Evolutionary conservation across 345 rosid species (phyloP), one percentile per base, ranked within the genome.

Genomic region (Sonneratia alba): DNA sequence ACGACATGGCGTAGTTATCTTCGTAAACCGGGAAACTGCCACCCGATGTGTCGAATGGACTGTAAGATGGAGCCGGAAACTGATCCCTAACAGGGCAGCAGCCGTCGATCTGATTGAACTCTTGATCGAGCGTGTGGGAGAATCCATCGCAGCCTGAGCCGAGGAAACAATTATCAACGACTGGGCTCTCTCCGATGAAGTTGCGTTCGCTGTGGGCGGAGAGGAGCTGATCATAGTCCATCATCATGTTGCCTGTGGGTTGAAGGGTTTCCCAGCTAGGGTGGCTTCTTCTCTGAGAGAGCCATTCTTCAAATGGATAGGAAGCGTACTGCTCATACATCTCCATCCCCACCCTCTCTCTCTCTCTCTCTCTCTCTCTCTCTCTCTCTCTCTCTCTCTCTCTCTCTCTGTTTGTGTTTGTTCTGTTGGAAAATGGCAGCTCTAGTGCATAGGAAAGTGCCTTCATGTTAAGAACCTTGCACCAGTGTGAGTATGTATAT

Each of bases 291-390:
- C 76, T 73, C 51, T 71, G 66, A 56, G 78, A 69, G 4, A 70
- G 36, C 55, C 77, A 47, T 19, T 78, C 81, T 63, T 82, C 80
- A 40, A 79, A 62, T 14, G 66, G 66, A 62, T 27, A 71, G 55
- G 73, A 71, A 36, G 65, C 78, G 73, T 77, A 78, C 18, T 82
- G 79, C 38, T 69, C 74, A 48, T 73, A 67, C 0, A 75, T 67
- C 76, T 82, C 85, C 83, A 79, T 82, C 24, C 19, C 43, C 9
- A 4, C 9, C 43, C 2, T 40, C 43, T 40, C 7, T 4, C 43
- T 40, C 43, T 40, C 7, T 4, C 43, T 40, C 43, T 40, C 7
- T 8, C 43, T 40, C 43, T 40, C 7, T 40, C 43, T 40, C 43
- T 40, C 4, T 40, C 43, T 40, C 43, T 40, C n/a, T 40, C 43